Evolutionary conservation across 169 alveolate genomes (phyloP), one percentile per base, ranked within the genome.

Genomic region (Plasmodium inui): DNA sequence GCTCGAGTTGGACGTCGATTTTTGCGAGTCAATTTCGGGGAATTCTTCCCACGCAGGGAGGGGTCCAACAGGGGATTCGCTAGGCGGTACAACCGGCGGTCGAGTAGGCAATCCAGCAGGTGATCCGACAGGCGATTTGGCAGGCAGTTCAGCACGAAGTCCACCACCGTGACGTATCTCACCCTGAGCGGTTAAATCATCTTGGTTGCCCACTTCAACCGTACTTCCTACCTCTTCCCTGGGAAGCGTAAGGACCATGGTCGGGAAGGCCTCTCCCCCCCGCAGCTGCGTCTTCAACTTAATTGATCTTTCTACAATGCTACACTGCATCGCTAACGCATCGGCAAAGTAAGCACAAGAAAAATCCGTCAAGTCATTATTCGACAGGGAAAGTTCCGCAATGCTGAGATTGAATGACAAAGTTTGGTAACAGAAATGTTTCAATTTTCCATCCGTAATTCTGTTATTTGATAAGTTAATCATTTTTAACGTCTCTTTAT

Each of bases 381-480:
- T 32, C 3, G 84, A 26, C 17, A 85, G 70, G 32, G 93, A 85
- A 30, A 85, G 1, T 53, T 85, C 93, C 30, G 12, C 37, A 28
- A 85, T 74, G 67, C 37, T 85, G 7, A 85, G 22, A 30, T 85
- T 85, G 10, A 9, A 53, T 53, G 93, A 32, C 14, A 85, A 73
- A 12, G 80, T 85, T 14, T 74, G 41, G 61, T 50, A 74, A 67
- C 80, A 73, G 34, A 85, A 85, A 10, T 3, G 26, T 39, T 85
- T 85, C 12, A 85, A 53, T 50, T 74, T 74, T 17, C 26, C 70
- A 50, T 85, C 93, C 5, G 93, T 85, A 30, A 85, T 44, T 7
- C 19, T 50, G 41, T 85, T 85, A 34, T 73, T 72, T 46, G 93
- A 85, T 17, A 85, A 34, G 34, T 85, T 85, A n/a, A 85, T 74